Evolutionary conservation across 1,284 basidiomycete genomes (phyloP).

Genomic region (Meripilus lineatus): DNA sequence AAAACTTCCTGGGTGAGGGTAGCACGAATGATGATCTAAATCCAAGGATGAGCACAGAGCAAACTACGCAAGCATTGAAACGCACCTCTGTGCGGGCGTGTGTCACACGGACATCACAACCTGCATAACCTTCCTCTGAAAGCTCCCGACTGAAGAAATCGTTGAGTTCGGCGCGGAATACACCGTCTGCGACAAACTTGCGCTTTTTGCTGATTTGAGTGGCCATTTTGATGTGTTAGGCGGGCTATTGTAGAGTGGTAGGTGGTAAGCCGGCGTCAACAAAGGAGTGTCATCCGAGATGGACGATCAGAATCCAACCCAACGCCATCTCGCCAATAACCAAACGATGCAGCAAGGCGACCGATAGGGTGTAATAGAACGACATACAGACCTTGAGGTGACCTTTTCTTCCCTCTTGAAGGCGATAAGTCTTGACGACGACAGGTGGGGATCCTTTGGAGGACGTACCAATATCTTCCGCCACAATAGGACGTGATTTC

Average conservation of each 20-base stretch:
- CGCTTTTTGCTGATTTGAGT: conserved; percentile 92
- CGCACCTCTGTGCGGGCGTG: conserved; percentile 95
- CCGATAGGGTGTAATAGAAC: neutral
- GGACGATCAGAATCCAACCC: conserved; percentile 20
- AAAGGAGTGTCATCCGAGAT: conserved; percentile 11
- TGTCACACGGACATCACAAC: conserved; percentile 99
- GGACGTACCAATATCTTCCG: too few species aligned
- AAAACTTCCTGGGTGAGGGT: conserved; percentile 99
- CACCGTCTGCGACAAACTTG: conserved; percentile 98
- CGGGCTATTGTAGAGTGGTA: conserved; percentile 10
- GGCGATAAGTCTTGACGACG: conserved; percentile 14
- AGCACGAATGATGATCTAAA: conserved; percentile 98
- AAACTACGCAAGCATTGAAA: neutral
- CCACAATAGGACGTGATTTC: too few species aligned
- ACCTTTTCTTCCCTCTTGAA: conserved; percentile 11
- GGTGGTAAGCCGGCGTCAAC: conserved; percentile 6
- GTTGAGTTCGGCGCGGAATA: conserved; percentile 97
- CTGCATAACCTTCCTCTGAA: conserved; percentile 99
- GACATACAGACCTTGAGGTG: conserved; percentile 20
- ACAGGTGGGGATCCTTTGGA: too few species aligned
- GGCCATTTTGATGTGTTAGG: conserved; percentile 50
- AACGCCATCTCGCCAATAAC: conserved; percentile 1
- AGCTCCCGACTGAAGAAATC: conserved; percentile 99
- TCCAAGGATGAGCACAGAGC: neutral
- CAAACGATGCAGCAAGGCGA: neutral